Evolutionary conservation across 331 rosid genomes (phyloP).

Genomic region (Acacia concinna): DNA sequence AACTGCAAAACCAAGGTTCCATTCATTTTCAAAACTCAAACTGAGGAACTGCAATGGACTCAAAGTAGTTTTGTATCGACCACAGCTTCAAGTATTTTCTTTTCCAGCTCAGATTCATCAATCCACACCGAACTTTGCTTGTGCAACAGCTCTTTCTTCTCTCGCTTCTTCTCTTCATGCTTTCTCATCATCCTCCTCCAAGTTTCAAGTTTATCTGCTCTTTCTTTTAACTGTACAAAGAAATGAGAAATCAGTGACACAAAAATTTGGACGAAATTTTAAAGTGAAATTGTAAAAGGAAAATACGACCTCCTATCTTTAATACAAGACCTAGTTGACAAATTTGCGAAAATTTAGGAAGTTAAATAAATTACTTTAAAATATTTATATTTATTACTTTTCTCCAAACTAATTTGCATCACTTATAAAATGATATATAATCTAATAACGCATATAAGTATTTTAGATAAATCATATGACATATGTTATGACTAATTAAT

Average conservation of each 20-base stretch:
- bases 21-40: background rate
- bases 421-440: too few species aligned
- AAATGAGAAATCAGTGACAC: conserved; percentile 7
- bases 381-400: too few species aligned
- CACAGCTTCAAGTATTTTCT: conserved; percentile 41
- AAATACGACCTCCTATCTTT: too few species aligned
- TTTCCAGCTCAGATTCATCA: conserved; percentile 55
- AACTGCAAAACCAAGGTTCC: background rate
- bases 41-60: background rate
- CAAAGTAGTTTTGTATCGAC: background rate
- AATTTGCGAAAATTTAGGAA: too few species aligned
- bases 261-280: background rate
- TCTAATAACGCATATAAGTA: too few species aligned
- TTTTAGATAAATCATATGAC: too few species aligned
- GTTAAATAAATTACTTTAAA: too few species aligned
- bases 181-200: conserved; percentile 68
- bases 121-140: conserved; percentile 74
- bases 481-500: too few species aligned
- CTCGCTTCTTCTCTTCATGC: conserved; percentile 60
- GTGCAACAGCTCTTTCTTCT: conserved; percentile 54
- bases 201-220: conserved; percentile 75
- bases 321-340: too few species aligned
- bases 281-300: background rate
- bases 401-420: too few species aligned
- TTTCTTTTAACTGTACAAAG: conserved; percentile 72